Base-by-base conservation (phyloP, 1,139 yeast genomes). In the Geotrichum australiense region DNA sequence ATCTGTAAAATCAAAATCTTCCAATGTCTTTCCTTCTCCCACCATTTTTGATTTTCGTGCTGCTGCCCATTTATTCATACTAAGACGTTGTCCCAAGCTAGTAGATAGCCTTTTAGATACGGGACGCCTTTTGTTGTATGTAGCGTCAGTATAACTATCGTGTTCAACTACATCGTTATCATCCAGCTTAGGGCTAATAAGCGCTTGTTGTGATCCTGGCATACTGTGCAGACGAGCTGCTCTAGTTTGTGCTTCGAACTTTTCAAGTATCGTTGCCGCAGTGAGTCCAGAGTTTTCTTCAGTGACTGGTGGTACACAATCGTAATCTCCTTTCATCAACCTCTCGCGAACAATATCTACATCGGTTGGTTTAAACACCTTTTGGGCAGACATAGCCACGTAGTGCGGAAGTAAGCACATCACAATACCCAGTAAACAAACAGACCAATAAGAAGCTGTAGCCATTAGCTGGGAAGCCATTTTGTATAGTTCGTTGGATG, bases 281-380 rank as follows among this genome's bases (percentile, higher is more conserved):
- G 44, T 46, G 16, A 45, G 45, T 18, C 47, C 49, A 31, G 32
- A 21, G 24, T 44, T 39, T n/a, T 41, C 42, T 24, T 44, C 47
- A 15, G 37, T 16, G 26, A 37, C 39, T 5, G 44, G 27, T 8
- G 46, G 47, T 3, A 46, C 39, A 15, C 29, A 25, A 28, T 54
- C 54, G 19, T 50, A 55, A 14, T 42, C 39, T 16, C 59, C 60
- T 11, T 41, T 28, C 8, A 39, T 37, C 40, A 54, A 51, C 36
- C 50, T 76, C 64, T 91, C 97, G 51, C 98, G 71, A 46, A 91
- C 74, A 50, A 91, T 79, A 57, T 91, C 97, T 45, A 83, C 69
- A 61, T 91, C 97, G 42, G 68, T 68, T 8, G 98, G 98, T 55
- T 64, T 65, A 58, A 70, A 76, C 25, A 82, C 61, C 53, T 76